phyloP scores from a whole-genome alignment of 441 rosid genomes.

The Gossypium davidsonii region DNA sequence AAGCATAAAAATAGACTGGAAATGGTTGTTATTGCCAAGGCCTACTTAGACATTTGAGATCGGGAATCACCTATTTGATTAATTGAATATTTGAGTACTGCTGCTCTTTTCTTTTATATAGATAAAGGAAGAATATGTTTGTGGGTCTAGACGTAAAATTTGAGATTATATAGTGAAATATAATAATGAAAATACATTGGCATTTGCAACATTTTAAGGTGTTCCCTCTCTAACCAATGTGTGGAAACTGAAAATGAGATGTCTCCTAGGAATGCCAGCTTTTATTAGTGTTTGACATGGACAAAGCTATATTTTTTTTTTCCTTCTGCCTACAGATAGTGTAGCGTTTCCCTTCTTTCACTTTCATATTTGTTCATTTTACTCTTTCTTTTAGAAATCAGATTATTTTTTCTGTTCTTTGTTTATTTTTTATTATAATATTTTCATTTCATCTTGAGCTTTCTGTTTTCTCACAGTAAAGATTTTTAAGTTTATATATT shows the following conservation, averaged over 20 bases:
- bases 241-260: not conserved
- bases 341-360: not conserved
- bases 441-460: not conserved
- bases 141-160: not conserved
- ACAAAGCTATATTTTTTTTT: not conserved
- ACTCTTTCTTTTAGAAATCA: not conserved
- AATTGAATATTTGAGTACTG: not conserved
- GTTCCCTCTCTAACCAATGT: not conserved
- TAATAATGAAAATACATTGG: not conserved
- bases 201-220: not conserved
- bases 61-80: not conserved
- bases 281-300: not conserved
- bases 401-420: not conserved
- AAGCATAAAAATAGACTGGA: not conserved
- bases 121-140: not conserved
- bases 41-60: not conserved
- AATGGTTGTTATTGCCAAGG: not conserved
- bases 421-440: not conserved
- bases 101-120: not conserved
- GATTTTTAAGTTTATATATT: slow-evolving; percentile 10
- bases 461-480: slow-evolving; percentile 2
- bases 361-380: not conserved
- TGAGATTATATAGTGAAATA: not conserved
- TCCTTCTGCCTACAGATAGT: not conserved
- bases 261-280: not conserved